These are phyloP conservation scores for Penicillium samsonianum DNA, from an alignment of 495 filamentous ascomycete species.

Conservation along the genomic window DNA sequence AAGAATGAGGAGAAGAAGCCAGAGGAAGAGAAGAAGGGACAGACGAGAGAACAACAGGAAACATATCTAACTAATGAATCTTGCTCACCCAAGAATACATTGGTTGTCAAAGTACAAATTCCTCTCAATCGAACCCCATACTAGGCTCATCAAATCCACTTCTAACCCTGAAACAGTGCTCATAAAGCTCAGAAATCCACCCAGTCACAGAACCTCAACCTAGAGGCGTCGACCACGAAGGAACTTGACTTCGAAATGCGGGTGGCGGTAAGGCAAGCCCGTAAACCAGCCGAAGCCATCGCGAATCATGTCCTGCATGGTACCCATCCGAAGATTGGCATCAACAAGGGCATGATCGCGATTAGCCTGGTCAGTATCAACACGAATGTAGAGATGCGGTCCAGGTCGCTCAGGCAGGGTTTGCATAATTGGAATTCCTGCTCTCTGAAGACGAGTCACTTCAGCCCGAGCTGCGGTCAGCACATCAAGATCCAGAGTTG, in stretches of 20 bases:
- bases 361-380: neutral
- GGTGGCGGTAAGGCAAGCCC: constrained; percentile 8
- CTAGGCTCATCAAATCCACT: neutral
- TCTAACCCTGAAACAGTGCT: neutral
- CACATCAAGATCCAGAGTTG: neutral
- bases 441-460: neutral
- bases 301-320: constrained; percentile 10
- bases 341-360: neutral
- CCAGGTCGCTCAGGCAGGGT: neutral
- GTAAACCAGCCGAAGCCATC: constrained; percentile 17
- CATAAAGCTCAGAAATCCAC: neutral
- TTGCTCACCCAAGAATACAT: neutral
- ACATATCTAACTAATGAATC: neutral
- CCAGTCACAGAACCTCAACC: neutral
- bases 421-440: neutral
- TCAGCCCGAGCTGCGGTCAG: neutral
- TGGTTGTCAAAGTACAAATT: neutral
- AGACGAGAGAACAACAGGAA: neutral
- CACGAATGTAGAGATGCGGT: neutral
- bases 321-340: neutral
- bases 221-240: neutral
- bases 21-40: neutral
- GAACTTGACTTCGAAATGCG: constrained; percentile 7
- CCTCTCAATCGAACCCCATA: neutral
- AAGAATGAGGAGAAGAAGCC: neutral